phyloP scores from a whole-genome alignment of 1,284 basidiomycete genomes.

The Fomitopsis schrenkii region DNA sequence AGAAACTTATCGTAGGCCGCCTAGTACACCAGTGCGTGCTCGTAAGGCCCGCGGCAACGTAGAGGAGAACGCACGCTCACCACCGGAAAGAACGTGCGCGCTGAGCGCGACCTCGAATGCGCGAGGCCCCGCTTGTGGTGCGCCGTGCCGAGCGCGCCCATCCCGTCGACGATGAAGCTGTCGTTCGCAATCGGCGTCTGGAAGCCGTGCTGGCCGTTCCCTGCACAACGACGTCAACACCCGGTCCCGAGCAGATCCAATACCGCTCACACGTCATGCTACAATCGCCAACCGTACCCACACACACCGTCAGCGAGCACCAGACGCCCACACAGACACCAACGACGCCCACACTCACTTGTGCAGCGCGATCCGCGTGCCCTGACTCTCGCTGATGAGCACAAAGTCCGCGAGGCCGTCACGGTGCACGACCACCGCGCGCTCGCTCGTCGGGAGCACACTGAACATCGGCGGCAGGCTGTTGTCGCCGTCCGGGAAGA shows the following conservation, averaged over 20 bases:
- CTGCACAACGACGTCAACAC: conserved; percentile 23
- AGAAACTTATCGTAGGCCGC: conserved; percentile 66
- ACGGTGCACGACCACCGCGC: conserved; percentile 60
- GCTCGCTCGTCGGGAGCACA: conserved; percentile 65
- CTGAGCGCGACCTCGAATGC: conserved; percentile 60
- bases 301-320: background rate
- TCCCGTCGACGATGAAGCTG: conserved; percentile 64
- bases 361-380: conserved; percentile 33
- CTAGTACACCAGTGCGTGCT: conserved; percentile 23
- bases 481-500: conserved; percentile 57
- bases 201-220: conserved; percentile 70
- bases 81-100: conserved; percentile 68
- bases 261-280: conserved; percentile 67
- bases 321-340: background rate
- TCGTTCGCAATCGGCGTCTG: conserved; percentile 61
- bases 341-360: conserved; percentile 16
- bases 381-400: conserved; percentile 54
- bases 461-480: conserved; percentile 59
- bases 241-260: conserved; percentile 9
- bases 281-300: background rate
- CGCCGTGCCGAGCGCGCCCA: conserved; percentile 59
- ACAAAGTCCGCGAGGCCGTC: conserved; percentile 65
- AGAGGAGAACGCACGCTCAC: conserved; percentile 32
- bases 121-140: conserved; percentile 67
- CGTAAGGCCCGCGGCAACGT: background rate